Base-by-base conservation (phyloP, 1,284 basidiomycete species). In the Vanrija pseudolonga region DNA sequence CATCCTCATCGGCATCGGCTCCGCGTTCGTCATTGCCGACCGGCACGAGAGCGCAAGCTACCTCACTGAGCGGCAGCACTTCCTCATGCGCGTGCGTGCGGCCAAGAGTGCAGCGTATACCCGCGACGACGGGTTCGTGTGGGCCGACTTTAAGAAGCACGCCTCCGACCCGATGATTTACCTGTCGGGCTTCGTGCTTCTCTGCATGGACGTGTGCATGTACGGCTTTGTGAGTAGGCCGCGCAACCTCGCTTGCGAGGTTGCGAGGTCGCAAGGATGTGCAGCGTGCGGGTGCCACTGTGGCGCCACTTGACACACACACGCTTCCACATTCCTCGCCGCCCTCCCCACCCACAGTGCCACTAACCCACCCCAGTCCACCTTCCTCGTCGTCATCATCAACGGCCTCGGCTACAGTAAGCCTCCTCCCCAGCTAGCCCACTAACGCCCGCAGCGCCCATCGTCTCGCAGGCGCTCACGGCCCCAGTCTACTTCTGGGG, bases 121-220 rank as follows among this genome's bases (percentile, higher is more conserved):
- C 3, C 37, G 41, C 18, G 55, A 56, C 46, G 50, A 52, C n/a
- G 50, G 55, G 6, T 56, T 51, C 20, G 40, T 26, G 14, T 56
- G 55, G 55, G 45, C 43, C 15, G 55, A 56, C 20, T 28, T 56
- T 9, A 52, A 41, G 19, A 45, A 49, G 38, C 24, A 45, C 42
- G 36, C 52, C 24, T 22, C 28, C 17, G 55, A 56, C 47, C 55
- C 55, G 9, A 45, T 56, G 24, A 52, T 56, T 28, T 56, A 52
- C n/a, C 42, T 56, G 9, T 56, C 55, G 3, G 55, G 55, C 9
- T 32, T 56, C 23, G 46, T 51, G 23, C 70, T 69, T 20, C 63
- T 71, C 24, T 60, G 66, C 22, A 59, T 57, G 42, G 67, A 72
- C 49, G 52, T 56, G 15, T 59, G 52, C 17, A 51, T 67, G 11